These are phyloP conservation scores for Cercophora newfieldiana DNA, from an alignment of 495 filamentous ascomycete species.

Conservation along the genomic window DNA sequence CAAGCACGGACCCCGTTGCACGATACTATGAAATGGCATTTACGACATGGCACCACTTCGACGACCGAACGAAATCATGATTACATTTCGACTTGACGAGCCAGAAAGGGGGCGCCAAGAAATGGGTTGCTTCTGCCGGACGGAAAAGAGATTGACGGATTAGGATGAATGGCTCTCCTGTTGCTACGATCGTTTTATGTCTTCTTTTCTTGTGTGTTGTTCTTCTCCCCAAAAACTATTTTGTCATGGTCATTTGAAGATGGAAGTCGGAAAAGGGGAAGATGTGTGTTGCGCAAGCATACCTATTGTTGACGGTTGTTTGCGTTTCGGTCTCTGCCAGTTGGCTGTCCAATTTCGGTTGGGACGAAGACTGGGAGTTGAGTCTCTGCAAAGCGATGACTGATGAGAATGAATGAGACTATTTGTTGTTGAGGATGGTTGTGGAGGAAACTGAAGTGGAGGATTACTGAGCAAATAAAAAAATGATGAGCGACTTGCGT, in stretches of 20 bases:
- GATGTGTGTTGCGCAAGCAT: neutral
- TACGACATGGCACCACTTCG: neutral
- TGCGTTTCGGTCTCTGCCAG: neutral
- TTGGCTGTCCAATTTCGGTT: neutral
- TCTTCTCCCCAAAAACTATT: neutral
- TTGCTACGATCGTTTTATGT: neutral
- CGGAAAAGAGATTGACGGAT: neutral
- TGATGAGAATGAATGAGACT: neutral
- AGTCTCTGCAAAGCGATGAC: neutral
- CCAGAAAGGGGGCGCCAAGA: slow-evolving; percentile 6
- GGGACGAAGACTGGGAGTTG: no score
- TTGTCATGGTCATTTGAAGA: neutral
- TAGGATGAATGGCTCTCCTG: neutral
- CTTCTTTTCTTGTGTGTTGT: neutral
- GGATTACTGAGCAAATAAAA: neutral
- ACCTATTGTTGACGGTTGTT: neutral
- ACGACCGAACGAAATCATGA: neutral
- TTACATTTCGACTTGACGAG: slow-evolving; percentile 7
- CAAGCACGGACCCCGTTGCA: slow-evolving; percentile 28
- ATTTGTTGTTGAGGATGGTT: neutral
- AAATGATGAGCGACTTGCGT: neutral
- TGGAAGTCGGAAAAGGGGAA: neutral
- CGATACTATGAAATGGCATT: slow-evolving; percentile 29
- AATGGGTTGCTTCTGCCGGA: neutral
- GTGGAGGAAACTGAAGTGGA: neutral